A percentile compares a stretch with the other conserved stretches of the same genome.
phyloP scores from a whole-genome alignment of 2,329 filamentous ascomycete genomes.

The Paramyrothecium roridum region DNA sequence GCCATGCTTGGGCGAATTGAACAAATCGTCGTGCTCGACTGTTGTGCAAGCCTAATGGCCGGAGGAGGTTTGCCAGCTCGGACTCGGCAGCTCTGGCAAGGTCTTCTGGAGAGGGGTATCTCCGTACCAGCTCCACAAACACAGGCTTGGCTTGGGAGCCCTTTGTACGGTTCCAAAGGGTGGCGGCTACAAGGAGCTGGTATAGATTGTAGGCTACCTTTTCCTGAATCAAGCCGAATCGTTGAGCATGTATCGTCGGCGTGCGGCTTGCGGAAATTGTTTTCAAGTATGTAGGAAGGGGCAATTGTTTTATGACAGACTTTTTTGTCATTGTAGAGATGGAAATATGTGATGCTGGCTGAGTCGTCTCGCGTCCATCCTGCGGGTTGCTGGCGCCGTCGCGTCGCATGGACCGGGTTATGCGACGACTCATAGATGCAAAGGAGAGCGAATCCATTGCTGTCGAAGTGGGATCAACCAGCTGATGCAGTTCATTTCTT shows the following conservation, averaged over 20 bases:
- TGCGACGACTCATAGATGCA: too few species aligned
- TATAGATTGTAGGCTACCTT: constrained; percentile 1
- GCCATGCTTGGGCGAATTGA: constrained; percentile 1
- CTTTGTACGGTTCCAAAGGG: constrained; percentile 6
- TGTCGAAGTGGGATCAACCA: too few species aligned
- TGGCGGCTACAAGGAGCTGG: constrained; percentile 4
- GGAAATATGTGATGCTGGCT: not conserved
- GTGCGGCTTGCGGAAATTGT: constrained; percentile 1
- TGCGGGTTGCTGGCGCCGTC: too few species aligned
- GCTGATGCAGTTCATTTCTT: too few species aligned
- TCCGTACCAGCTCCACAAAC: not conserved
- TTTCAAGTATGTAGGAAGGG: not conserved
- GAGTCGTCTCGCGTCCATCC: too few species aligned
- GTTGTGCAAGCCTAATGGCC: constrained; percentile 2
- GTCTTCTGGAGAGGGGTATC: constrained; percentile 2
- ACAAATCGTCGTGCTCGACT: constrained; percentile 1
- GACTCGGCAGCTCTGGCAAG: not conserved
- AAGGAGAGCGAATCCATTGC: too few species aligned
- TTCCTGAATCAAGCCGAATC: constrained; percentile 4
- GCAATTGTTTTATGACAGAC: not conserved
- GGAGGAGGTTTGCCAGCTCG: constrained; percentile 1
- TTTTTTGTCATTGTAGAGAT: not conserved
- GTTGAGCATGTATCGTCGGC: not conserved
- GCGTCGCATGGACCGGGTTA: too few species aligned
- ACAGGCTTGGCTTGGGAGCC: constrained; percentile 4